Base-by-base conservation (phyloP, 2,329 filamentous ascomycete genomes). In the Monilinia fructicola region DNA sequence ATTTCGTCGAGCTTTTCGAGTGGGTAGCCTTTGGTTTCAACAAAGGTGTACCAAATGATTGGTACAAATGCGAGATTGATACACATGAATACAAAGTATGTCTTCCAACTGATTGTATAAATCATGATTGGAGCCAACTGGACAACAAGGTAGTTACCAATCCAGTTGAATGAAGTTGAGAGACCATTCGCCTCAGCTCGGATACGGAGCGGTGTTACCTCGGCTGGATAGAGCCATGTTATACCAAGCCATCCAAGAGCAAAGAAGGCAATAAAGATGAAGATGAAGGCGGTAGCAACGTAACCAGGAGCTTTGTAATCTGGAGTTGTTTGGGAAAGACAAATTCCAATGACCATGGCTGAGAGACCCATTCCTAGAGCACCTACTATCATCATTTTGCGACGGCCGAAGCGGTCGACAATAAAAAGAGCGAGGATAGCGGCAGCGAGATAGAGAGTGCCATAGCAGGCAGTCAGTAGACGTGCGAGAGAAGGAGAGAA, bases 61-160 rank as follows among this genome's bases (percentile, higher is more conserved):
- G 64, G 55, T 11, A 60, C 35, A 46, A 65, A 65, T 26, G 63
- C 63, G 28, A 65, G 44, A 11, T 65, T 65, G 54, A 59, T 12
- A 50, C 63, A 54, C 48, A 62, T 72, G 64, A 74, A 77, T 4
- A 77, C 71, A 48, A 77, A 74, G 63, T 77, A 78, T 59, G 77
- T 78, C 12, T 71, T 70, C 69, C 69, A 71, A 10, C 69, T 67
- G 26, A 67, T 67, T 53, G 44, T 67, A 14, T 64, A 67, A 50
- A 81, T 77, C 3, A 81, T 80, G 46, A 74, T 75, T 4, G 78
- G 77, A 1, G 82, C 84, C 21, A 78, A 76, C 38, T 83, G 78
- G 0, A 87, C 85, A 59, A 90, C 84, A 11, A 88, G 83, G 68
- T 90, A 87, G 74, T 88, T 88, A 76, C 87, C 87, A 61, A 86